These are phyloP conservation scores for Bothia castanella DNA, from an alignment of 1,284 basidiomycete genomes.

Conservation along the genomic window DNA sequence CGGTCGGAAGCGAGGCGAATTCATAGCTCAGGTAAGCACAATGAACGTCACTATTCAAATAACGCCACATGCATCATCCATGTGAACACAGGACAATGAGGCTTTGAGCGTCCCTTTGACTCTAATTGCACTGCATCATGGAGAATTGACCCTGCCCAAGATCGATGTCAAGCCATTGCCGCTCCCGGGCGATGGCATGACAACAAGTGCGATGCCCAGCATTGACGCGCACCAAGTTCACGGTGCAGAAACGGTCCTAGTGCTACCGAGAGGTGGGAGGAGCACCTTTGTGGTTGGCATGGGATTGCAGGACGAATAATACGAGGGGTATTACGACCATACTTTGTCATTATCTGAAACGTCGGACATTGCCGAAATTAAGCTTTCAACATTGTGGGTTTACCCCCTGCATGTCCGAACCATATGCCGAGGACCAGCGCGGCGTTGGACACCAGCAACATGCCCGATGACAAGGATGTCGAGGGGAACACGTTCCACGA, in stretches of 20 bases:
- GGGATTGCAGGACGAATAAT: slow-evolving; percentile 39
- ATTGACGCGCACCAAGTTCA: slow-evolving; percentile 73
- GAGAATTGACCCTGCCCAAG: slow-evolving; percentile 67
- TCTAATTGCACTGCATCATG: slow-evolving; percentile 74
- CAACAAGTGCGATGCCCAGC: slow-evolving; percentile 54
- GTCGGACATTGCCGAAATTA: not conserved
- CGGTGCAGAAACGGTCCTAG: slow-evolving; percentile 68
- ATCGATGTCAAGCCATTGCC: slow-evolving; percentile 61
- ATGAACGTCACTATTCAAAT: not conserved
- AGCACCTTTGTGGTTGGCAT: slow-evolving; percentile 75
- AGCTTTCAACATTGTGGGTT: slow-evolving; percentile 8
- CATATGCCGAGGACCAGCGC: slow-evolving; percentile 64
- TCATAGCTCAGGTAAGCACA: slow-evolving; percentile 55
- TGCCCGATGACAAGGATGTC: slow-evolving; percentile 63
- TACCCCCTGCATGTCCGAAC: slow-evolving; percentile 48
- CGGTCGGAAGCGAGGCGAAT: slow-evolving; percentile 75
- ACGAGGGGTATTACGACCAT: not conserved
- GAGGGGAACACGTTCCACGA: slow-evolving; percentile 88
- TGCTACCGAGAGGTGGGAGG: slow-evolving; percentile 73
- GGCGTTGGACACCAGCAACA: slow-evolving; percentile 58
- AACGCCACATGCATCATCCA: slow-evolving; percentile 1
- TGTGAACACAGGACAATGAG: slow-evolving; percentile 48
- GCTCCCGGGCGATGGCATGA: slow-evolving; percentile 46
- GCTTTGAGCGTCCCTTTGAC: slow-evolving; percentile 59
- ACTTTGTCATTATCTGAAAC: not conserved